A percentile compares a stretch with the other conserved stretches of the same genome.
phyloP scores from a whole-genome alignment of 768 basidiomycete species.

The Trametes villosa region DNA sequence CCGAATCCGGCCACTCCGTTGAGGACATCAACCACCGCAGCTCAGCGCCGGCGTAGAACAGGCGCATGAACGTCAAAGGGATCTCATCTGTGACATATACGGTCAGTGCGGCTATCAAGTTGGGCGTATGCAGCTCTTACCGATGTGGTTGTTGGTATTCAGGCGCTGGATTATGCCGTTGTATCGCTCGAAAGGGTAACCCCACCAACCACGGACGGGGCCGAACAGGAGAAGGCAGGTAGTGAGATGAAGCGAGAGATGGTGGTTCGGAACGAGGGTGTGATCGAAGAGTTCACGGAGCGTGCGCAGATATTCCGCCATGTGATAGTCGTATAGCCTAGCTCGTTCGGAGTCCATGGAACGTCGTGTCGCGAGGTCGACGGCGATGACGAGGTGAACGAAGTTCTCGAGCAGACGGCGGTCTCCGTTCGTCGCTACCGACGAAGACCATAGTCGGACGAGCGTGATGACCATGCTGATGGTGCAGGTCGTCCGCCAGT shows the following conservation, averaged over 20 bases:
- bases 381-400: constrained; percentile 26
- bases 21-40: background rate
- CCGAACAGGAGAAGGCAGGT: constrained; percentile 35
- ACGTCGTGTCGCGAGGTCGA: constrained; percentile 29
- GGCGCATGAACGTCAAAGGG: background rate
- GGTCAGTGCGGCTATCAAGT: background rate
- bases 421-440: constrained; percentile 12
- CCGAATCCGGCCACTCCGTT: background rate
- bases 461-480: constrained; percentile 41
- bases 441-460: constrained; percentile 38
- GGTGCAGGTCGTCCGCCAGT: constrained; percentile 40
- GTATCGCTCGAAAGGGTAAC: constrained; percentile 36
- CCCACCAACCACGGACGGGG: constrained; percentile 31
- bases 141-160: constrained; percentile 30
- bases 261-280: constrained; percentile 35
- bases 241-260: constrained; percentile 38
- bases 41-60: background rate
- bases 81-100: background rate
- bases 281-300: constrained; percentile 32
- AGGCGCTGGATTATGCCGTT: constrained; percentile 32
- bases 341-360: constrained; percentile 15
- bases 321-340: background rate
- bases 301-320: constrained; percentile 26
- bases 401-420: constrained; percentile 34
- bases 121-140: background rate